These are phyloP conservation scores for Nakazawaea ishiwadae DNA, from an alignment of 805 yeast genomes.

Conservation along the genomic window DNA sequence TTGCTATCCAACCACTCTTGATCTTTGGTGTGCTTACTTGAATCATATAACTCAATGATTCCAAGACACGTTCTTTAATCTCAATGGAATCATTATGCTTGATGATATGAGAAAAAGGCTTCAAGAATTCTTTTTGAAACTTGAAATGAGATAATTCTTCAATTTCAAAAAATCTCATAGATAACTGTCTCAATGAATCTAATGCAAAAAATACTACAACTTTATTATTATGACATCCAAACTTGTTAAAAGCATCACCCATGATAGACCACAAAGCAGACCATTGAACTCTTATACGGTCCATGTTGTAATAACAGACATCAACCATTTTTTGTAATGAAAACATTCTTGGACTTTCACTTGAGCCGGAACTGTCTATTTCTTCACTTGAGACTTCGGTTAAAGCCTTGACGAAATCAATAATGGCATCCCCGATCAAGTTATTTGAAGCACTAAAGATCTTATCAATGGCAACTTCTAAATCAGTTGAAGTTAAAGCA, in stretches of 20 bases:
- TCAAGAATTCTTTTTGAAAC: conserved; percentile 89
- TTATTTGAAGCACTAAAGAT: conserved; percentile 80
- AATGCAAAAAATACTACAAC: conserved; percentile 85
- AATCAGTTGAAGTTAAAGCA: conserved; percentile 56
- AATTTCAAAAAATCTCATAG: conserved; percentile 86
- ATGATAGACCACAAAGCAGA: conserved; percentile 90
- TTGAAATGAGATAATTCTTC: conserved; percentile 95
- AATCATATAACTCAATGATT: conserved; percentile 84
- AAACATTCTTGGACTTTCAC: conserved; percentile 82
- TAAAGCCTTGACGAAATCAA: conserved; percentile 81
- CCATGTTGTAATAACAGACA: conserved; percentile 96
- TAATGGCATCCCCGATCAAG: conserved; percentile 78
- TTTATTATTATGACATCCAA: conserved; percentile 74
- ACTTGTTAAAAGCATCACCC: conserved; percentile 83
- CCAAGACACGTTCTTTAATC: conserved; percentile 85
- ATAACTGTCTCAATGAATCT: conserved; percentile 88
- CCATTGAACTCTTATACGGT: conserved; percentile 95
- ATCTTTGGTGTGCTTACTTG: conserved; percentile 67
- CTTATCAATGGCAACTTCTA: conserved; percentile 79
- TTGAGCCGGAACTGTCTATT: conserved; percentile 80
- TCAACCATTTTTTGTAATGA: conserved; percentile 95
- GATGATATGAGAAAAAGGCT: conserved; percentile 83
- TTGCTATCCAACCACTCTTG: conserved; percentile 92
- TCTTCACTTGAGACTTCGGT: conserved; percentile 87
- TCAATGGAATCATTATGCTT: conserved; percentile 59